phyloP scores from a whole-genome alignment of 2,329 filamentous ascomycete genomes.

The Xenoacremonium recifei region DNA sequence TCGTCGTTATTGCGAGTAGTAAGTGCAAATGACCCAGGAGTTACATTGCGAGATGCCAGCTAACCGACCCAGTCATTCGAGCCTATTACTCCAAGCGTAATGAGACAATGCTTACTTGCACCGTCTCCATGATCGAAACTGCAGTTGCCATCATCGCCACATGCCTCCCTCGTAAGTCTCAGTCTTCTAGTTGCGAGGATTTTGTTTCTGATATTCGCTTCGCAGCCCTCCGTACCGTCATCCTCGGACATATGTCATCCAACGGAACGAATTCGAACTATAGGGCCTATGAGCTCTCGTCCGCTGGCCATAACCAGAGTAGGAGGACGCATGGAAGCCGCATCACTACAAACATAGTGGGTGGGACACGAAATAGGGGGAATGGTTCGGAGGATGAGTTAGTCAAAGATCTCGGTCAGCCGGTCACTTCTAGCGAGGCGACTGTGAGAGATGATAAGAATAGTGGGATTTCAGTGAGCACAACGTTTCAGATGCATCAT shows the following conservation, averaged over 20 bases:
- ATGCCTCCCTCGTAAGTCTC: conserved; percentile 31
- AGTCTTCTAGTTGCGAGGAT: fast-evolving
- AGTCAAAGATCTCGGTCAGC: conserved; percentile 9
- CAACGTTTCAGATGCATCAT: conserved; percentile 17
- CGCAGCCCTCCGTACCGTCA: conserved; percentile 16
- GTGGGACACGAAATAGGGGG: conserved; percentile 14
- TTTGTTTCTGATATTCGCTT: neutral
- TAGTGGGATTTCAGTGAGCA: conserved; percentile 17
- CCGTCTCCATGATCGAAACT: conserved; percentile 37
- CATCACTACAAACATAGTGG: conserved; percentile 20
- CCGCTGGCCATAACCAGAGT: conserved; percentile 11
- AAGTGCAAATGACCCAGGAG: neutral
- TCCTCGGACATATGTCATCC: conserved; percentile 19
- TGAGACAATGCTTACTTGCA: conserved; percentile 37
- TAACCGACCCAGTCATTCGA: conserved; percentile 26
- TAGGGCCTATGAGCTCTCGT: conserved; percentile 20
- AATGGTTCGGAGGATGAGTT: conserved; percentile 24
- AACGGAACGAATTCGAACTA: conserved; percentile 19
- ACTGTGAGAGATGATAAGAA: conserved; percentile 7
- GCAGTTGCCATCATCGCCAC: conserved; percentile 39
- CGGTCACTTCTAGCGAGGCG: neutral
- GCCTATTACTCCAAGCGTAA: conserved; percentile 32
- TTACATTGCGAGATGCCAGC: neutral
- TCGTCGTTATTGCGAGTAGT: conserved; percentile 32
- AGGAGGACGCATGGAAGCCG: conserved; percentile 20